Percentiles rank a stretch among this genome's conserved stretches.
These are phyloP conservation scores for Rhexocercosporidium sp. DNA, from an alignment of 2,329 filamentous ascomycete species.

Conservation along the genomic window DNA sequence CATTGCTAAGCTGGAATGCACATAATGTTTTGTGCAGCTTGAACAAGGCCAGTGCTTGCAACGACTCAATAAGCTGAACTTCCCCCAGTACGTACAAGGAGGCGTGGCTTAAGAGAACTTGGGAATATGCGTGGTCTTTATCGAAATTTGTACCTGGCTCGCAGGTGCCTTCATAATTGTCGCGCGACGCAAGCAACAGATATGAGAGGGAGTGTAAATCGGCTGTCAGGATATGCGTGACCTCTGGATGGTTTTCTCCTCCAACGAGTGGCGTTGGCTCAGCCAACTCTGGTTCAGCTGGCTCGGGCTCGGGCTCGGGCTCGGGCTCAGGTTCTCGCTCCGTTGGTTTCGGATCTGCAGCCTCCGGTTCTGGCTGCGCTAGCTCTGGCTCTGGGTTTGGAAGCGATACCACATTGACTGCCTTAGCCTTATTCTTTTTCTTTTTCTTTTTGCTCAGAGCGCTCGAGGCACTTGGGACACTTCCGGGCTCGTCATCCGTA, in stretches of 20 bases:
- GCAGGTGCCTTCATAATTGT: slow-evolving; percentile 20
- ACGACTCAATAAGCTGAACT: slow-evolving; percentile 19
- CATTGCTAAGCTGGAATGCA: slow-evolving; percentile 22
- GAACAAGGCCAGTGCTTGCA: slow-evolving; percentile 29
- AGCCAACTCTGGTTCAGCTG: too few species aligned
- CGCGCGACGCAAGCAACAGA: slow-evolving; percentile 11
- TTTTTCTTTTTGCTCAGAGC: not conserved
- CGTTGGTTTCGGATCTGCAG: not conserved
- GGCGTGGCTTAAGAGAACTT: slow-evolving; percentile 26
- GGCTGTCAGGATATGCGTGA: too few species aligned
- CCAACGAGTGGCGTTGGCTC: not conserved
- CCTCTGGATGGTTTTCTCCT: not conserved
- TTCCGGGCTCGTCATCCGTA: not conserved
- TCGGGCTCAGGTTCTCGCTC: not conserved
- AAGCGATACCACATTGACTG: too few species aligned
- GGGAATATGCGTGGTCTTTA: slow-evolving; percentile 19
- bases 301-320: not conserved
- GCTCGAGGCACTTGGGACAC: too few species aligned
- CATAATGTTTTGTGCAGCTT: slow-evolving; percentile 34
- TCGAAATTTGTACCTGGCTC: slow-evolving; percentile 22
- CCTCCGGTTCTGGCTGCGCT: too few species aligned
- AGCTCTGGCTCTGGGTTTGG: too few species aligned
- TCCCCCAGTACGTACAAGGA: slow-evolving; percentile 26
- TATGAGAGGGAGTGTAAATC: slow-evolving; percentile 22
- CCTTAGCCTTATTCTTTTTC: too few species aligned